Evolutionary conservation across 2,329 filamentous ascomycete genomes (phyloP).

Genomic region (Ceratocystis diversiconidia): DNA sequence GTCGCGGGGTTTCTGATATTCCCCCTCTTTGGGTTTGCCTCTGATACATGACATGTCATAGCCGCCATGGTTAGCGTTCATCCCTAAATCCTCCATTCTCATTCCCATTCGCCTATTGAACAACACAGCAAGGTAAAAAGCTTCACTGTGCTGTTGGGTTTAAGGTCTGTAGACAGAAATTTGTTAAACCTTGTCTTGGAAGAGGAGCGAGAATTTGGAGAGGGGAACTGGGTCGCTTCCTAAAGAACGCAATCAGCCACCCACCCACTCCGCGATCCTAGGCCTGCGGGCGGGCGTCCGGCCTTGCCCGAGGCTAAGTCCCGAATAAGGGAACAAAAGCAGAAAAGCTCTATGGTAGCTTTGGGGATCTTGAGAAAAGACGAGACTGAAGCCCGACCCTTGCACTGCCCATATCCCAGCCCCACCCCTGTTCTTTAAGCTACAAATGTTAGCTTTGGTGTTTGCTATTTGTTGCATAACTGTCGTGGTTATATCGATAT

Average conservation of each 20-base stretch:
- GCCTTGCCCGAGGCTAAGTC: background rate
- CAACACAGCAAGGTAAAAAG: no score
- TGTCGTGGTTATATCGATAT: background rate
- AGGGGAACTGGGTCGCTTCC: background rate
- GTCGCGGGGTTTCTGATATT: background rate
- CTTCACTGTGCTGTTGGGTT: background rate
- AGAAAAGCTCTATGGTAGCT: background rate
- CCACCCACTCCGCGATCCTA: background rate
- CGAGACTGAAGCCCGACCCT: background rate
- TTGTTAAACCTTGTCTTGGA: background rate
- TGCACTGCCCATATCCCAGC: background rate
- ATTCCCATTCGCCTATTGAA: background rate
- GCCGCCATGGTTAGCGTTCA: background rate
- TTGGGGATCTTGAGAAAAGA: background rate
- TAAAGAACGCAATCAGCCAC: background rate
- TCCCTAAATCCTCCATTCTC: background rate
- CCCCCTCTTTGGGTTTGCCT: background rate
- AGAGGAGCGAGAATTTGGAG: background rate
- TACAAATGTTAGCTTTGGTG: background rate
- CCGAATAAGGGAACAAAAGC: background rate
- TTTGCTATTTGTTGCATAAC: no score
- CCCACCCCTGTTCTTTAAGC: background rate
- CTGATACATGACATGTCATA: conserved; percentile 3
- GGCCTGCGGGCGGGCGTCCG: background rate
- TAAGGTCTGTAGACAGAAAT: background rate